These are phyloP conservation scores for Pseudocercospora eumusae DNA, from an alignment of 2,329 filamentous ascomycete species.

Conservation along the genomic window DNA sequence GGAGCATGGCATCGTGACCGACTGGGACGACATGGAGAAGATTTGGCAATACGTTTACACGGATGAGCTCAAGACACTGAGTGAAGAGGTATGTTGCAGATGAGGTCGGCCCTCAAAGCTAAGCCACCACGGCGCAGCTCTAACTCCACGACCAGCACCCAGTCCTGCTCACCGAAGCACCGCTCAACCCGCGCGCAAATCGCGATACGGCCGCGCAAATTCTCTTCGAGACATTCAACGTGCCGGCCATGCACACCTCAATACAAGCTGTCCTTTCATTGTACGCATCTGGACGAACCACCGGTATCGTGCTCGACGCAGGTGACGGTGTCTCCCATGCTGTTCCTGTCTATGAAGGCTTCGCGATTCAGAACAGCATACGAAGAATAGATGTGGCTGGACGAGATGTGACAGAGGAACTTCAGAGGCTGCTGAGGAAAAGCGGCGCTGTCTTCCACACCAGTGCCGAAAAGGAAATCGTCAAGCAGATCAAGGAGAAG, in stretches of 20 bases:
- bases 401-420: constrained; percentile 90
- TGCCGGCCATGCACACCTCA: constrained; percentile 91
- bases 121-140: not conserved
- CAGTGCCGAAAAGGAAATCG: constrained; percentile 98
- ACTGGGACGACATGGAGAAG: constrained; percentile 99
- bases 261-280: constrained; percentile 96
- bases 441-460: constrained; percentile 94
- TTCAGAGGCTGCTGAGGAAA: constrained; percentile 88
- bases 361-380: constrained; percentile 94
- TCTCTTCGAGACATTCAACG: constrained; percentile 98
- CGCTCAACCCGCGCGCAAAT: constrained; percentile 91
- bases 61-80: constrained; percentile 92
- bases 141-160: constrained; percentile 65
- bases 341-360: constrained; percentile 96
- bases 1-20: constrained; percentile 96
- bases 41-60: constrained; percentile 99
- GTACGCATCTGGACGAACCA: constrained; percentile 93
- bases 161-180: constrained; percentile 92
- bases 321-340: constrained; percentile 97
- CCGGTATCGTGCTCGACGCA: constrained; percentile 90
- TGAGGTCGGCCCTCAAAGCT: constrained; percentile 25
- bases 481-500: constrained; percentile 93
- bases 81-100: constrained; percentile 72
- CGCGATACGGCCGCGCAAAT: constrained; percentile 96
- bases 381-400: constrained; percentile 94